Base-by-base conservation (phyloP, 2,329 filamentous ascomycete genomes). In the Neoarthrinium moseri region DNA sequence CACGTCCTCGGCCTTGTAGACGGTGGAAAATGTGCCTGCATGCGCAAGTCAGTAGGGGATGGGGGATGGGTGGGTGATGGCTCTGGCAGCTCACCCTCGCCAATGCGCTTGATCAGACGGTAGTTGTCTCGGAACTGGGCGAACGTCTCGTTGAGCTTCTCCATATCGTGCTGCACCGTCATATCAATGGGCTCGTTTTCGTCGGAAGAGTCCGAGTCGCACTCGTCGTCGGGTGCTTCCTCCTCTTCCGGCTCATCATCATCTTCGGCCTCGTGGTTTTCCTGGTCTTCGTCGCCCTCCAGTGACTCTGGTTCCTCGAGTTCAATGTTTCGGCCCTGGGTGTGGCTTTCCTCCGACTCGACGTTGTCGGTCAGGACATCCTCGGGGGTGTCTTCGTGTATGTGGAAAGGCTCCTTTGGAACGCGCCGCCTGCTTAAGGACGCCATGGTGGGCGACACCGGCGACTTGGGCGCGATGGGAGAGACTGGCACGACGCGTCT, bases 1-100 rank as follows among this genome's bases (percentile, higher is more conserved):
- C 21, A 97, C 71, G 63, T 99, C 94, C 67, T 97, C 91, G 17
- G 95, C 94, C 67, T 99, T 99, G 77, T 99, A 99, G 11, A 99
- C 94, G 2, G 94, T 97, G 1, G 94, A 97, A 64, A 99, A 99
- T 2, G 94, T 99, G 47, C 94, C 91, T 96, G 54, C 7, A 29
- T 22, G 12, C 34, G 34, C 7, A 8, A 37, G 48, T 56, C 42
- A 59, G 51, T 22, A n/a, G n/a, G n/a, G n/a, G n/a, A n/a, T n/a
- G n/a, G n/a, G n/a, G n/a, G n/a, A n/a, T n/a, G n/a, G n/a, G n/a
- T n/a, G n/a, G n/a, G n/a, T n/a, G n/a, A n/a, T n/a, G n/a, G n/a
- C n/a, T 13, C 17, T 15, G 11, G 5, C 13, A 21, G 56, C 61
- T 46, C 69, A 91, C 91, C 94, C 80, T 99, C 94, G 61, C 94